Conservation (phyloP, 2,329 filamentous ascomycete species). For the Phaeosphaeriaceae sp. region DNA sequence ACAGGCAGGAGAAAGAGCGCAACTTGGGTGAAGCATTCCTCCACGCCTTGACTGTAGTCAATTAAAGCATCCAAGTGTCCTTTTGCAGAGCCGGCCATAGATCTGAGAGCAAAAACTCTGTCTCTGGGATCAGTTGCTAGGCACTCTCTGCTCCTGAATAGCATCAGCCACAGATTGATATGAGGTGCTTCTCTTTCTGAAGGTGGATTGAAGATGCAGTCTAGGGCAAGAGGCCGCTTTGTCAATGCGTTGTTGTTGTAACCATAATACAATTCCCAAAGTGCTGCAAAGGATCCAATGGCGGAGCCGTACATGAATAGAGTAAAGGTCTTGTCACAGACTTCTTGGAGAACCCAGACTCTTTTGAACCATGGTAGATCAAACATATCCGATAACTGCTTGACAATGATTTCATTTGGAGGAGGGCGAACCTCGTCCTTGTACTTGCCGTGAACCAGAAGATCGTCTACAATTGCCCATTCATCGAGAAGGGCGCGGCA, state of each 20-base stretch:
- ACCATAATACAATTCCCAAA: not conserved
- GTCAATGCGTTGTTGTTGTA: not conserved
- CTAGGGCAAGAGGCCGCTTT: not conserved
- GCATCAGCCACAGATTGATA: conserved; percentile 3
- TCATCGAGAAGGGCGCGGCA: conserved; percentile 6
- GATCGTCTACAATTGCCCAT: conserved; percentile 4
- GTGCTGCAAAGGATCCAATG: conserved; percentile 4
- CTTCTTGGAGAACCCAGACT: conserved; percentile 29
- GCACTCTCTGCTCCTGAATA: conserved; percentile 6
- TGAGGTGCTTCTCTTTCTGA: conserved; percentile 1
- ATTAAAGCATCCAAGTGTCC: conserved; percentile 5
- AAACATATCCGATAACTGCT: conserved; percentile 6
- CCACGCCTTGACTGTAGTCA: not conserved
- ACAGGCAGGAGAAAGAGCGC: conserved; percentile 10
- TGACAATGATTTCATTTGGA: conserved; percentile 4
- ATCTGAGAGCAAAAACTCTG: conserved; percentile 9
- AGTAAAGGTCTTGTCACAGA: conserved; percentile 2
- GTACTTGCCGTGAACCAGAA: not conserved
- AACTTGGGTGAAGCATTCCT: conserved; percentile 1
- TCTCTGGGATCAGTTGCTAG: conserved; percentile 14
- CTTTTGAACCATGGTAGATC: conserved; percentile 20
- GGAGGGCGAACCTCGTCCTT: not conserved
- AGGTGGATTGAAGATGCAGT: not conserved
- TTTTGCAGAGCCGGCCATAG: conserved; percentile 4
- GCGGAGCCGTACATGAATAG: conserved; percentile 6